Base-by-base conservation (phyloP, 129 eudicot species). In the Flaveria robusta region DNA sequence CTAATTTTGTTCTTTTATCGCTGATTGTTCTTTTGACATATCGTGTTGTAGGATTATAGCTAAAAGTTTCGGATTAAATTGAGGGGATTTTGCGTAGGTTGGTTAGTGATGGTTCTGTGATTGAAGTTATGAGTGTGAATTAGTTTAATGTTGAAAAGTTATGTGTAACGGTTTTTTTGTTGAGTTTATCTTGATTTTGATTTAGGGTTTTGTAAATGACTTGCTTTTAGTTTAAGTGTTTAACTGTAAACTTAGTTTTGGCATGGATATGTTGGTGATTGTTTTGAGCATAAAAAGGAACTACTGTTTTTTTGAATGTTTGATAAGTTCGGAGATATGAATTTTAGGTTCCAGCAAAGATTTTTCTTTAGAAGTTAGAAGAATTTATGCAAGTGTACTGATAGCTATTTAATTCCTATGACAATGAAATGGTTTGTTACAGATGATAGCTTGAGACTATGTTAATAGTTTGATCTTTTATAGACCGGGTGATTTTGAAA, bases 31-130 rank as follows among this genome's bases (percentile, higher is more conserved):
- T 26, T 9, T 39, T 6, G 59, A 41, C 62, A 72, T 74, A 73
- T 73, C 83, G 73, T 66, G 75, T 72, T 59, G 37, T 71, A 72
- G 66, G 78, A 42, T 29, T 43, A 19, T 56, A 15, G 81, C 52
- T 42, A 11, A 55, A 45, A 42, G 4, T 55, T 20, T 15, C 22
- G 54, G 42, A 9, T 50, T 78, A 18, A 52, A 50, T 72, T 64
- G 50, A 31, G 52, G 62, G 42, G 34, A 52, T 19, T 63, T 18
- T 10, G 50, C 39, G 10, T n/a, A 46, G 19, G 20, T 24, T 75
- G 43, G 59, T 67, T 22, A 54, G 2, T 54, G 46, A n/a, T 67
- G 24, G 19, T n/a, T 13, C 52, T 63, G 16, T 41, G 37, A 3
- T 47, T 41, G 14, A 37, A 63, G 8, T 65, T 68, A 54, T 66